Base-by-base conservation (phyloP, 176 grass and related monocot species). In the Oryza rufipogon region DNA sequence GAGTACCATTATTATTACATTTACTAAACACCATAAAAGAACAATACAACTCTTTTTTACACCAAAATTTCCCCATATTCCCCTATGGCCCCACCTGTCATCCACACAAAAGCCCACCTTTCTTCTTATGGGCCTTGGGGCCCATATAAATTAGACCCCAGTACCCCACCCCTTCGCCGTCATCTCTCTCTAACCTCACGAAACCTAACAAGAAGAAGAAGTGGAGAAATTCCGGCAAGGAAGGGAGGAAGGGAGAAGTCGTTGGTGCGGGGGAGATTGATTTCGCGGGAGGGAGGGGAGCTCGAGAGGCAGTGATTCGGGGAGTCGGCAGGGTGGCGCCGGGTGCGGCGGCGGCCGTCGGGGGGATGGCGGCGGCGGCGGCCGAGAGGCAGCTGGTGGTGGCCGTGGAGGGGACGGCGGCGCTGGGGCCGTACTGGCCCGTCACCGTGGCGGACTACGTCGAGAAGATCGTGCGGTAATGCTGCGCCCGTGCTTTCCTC, bases 381-480 rank as follows among this genome's bases (percentile, higher is more conserved):
- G 76, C 78, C 16, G 91, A 99, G 65, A 91, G 83, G 88, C 84
- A 94, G 84, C 75, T 99, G 66, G 87, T 99, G 64, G 83, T 99
- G 63, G 96, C 46, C 38, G 90, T 99, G 81, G 96, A 99, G 86
- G 92, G 87, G 8, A 99, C 93, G 38, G 91, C 93, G 58, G 91
- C 96, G 46, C 68, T 99, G 28, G 96, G 89, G 0, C 87, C 89
- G 9, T 94, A 92, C 90, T 99, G 96, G 96, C 17, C 42, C 58
- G 85, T 77, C 34, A 89, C 96, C 39, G 69, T 73, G 52, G 71
- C 87, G 58, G 96, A 99, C 52, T 99, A 94, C 75, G 41, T 99
- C 71, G 93, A 94, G 68, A 99, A 99, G 91, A 99, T 99, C 75
- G 83, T 99, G 74, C 87, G 96, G 96, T 99, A 70, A 66, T 34